Conservation (phyloP, 805 yeast species). For the Lachancea fermentati region DNA sequence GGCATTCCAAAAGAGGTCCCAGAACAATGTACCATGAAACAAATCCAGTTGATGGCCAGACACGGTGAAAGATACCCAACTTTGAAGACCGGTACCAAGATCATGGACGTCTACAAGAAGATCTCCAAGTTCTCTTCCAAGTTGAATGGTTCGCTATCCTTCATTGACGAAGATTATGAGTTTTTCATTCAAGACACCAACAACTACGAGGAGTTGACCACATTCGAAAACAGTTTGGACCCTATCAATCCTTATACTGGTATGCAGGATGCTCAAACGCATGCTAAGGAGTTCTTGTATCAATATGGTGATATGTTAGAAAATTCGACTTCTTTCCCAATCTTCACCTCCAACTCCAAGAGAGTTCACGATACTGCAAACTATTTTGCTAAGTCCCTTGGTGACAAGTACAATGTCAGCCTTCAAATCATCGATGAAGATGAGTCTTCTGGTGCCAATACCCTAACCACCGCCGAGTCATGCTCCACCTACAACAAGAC, state of each 20-base stretch:
- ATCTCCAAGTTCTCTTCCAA: slow-evolving; percentile 26
- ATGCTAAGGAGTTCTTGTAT: slow-evolving; percentile 40
- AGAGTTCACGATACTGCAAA: slow-evolving; percentile 45
- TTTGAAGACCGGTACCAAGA: slow-evolving; percentile 32
- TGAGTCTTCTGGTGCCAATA: slow-evolving; percentile 41
- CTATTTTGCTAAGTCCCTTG: slow-evolving; percentile 42
- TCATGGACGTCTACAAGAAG: slow-evolving; percentile 27
- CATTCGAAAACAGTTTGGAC: slow-evolving; percentile 22
- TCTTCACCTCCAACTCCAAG: slow-evolving; percentile 44
- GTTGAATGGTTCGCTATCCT: slow-evolving; percentile 45
- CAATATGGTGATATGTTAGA: slow-evolving; percentile 40
- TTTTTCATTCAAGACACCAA: slow-evolving; percentile 39
- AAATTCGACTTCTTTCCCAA: slow-evolving; percentile 34
- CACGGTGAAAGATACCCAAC: slow-evolving; percentile 79
- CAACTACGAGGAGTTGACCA: slow-evolving; percentile 39
- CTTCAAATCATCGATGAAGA: slow-evolving; percentile 38
- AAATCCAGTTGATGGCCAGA: slow-evolving; percentile 64
- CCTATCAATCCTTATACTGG: slow-evolving; percentile 39
- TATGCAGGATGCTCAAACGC: slow-evolving; percentile 35
- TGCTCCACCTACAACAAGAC: slow-evolving; percentile 35
- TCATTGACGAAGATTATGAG: slow-evolving; percentile 42
- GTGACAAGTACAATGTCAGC: slow-evolving; percentile 21
- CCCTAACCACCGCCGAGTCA: slow-evolving; percentile 43
- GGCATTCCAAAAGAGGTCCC: slow-evolving; percentile 50
- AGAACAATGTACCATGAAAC: slow-evolving; percentile 47